Base-by-base conservation (phyloP, 257 asterid genomes). In the Capsicum baccatum region DNA sequence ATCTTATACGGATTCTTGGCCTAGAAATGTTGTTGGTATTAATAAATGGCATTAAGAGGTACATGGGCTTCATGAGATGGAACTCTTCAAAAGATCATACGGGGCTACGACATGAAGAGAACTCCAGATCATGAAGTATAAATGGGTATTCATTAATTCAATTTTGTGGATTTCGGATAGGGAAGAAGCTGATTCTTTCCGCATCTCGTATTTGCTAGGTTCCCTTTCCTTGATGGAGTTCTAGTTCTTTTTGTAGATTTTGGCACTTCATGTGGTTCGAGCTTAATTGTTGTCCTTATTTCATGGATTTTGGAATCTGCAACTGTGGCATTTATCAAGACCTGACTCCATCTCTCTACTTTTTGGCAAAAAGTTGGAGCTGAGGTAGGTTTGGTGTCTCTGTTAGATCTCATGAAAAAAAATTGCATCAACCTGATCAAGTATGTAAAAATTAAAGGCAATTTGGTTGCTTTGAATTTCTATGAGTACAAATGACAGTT, bases 41-140 rank as follows among this genome's bases (percentile, higher is more conserved):
- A 16, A 14, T 69, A 69, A 69, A 39, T 69, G 79, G 55, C 55
- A 69, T 69, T 39, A 42, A 39, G 55, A 69, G 79, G 55, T 69
- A 16, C 52, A 69, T 42, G 79, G 33, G 79, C 79, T 69, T 16
- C 79, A 69, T 42, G 55, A n/a, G 55, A 42, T 39, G 55, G 79
- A 8, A 16, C 55, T 69, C 14, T 69, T 17, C 55, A 9, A 42
- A 16, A 42, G 55, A 16, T 16, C 79, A 68, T 37, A 14, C 4
- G 13, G 54, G 48, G 8, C 55, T 69, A 37, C 55, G 42, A n/a
- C 21, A 69, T 69, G 33, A 42, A 69, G 55, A 69, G 35, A 16
- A 42, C 55, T 69, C 35, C 79, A 42, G 54, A 9, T 42, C 8
- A 26, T 69, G 79, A 69, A 69, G 79, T 69, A 42, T 69, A 42